Percentiles rank a stretch among this genome's conserved stretches.
phyloP scores from a whole-genome alignment of 2,329 filamentous ascomycete species.

The Aureobasidium musti region DNA sequence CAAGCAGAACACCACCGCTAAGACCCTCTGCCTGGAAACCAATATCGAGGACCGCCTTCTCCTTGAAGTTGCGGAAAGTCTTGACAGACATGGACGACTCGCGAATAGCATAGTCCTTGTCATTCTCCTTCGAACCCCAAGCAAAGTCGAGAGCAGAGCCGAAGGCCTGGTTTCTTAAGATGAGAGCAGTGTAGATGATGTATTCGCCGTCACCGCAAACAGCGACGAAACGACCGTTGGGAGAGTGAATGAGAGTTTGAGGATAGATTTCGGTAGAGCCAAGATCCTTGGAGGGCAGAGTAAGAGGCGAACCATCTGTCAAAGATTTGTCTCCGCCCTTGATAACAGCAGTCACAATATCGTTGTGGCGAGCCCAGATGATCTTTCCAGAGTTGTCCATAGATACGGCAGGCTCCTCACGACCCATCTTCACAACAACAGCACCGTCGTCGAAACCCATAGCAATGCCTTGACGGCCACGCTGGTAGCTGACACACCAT shows the following conservation, averaged over 20 bases:
- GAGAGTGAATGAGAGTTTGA: conserved; percentile 91
- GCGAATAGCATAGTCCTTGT: conserved; percentile 96
- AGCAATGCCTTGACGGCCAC: conserved; percentile 89
- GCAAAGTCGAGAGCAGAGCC: conserved; percentile 94
- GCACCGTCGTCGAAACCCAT: conserved; percentile 98
- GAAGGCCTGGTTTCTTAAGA: conserved; percentile 97
- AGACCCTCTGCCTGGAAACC: conserved; percentile 94
- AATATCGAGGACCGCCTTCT: conserved; percentile 77
- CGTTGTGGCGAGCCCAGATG: conserved; percentile 93
- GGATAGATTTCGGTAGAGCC: conserved; percentile 97
- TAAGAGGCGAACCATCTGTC: conserved; percentile 87
- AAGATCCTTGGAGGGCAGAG: conserved; percentile 87
- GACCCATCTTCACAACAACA: conserved; percentile 95
- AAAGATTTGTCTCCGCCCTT: conserved; percentile 79
- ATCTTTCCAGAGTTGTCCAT: conserved; percentile 97
- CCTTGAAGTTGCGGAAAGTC: conserved; percentile 96
- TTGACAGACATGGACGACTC: conserved; percentile 94
- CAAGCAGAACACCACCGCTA: conserved; percentile 83
- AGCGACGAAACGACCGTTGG: conserved; percentile 86
- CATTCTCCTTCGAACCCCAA: conserved; percentile 96
- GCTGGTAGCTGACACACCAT: conserved; percentile 96
- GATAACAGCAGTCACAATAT: conserved; percentile 92
- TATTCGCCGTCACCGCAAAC: conserved; percentile 97
- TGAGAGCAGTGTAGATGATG: conserved; percentile 96
- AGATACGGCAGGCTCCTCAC: conserved; percentile 94